Base-by-base conservation (phyloP, 257 asterid genomes). In the Marsdenia floribunda region DNA sequence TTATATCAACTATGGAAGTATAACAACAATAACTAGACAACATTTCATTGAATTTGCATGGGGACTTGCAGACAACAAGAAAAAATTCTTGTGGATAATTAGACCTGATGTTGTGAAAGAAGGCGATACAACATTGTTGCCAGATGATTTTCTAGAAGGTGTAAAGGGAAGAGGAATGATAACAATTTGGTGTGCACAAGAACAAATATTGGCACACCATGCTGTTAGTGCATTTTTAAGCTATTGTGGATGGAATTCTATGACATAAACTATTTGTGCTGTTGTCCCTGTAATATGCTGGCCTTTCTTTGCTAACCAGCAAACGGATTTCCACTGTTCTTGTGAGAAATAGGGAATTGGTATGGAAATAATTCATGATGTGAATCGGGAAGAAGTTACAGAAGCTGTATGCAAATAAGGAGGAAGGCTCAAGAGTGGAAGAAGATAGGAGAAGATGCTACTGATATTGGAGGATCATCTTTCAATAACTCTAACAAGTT, bases 181-280 rank as follows among this genome's bases (percentile, higher is more conserved):
- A 24, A 77, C 80, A n/a, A 81, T 76, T 16, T 88, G 90, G 89
- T 82, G 89, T 29, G 83, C 79, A 5, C 90, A 88, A 58, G 90
- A 84, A 16, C 55, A 68, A 46, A 90, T 86, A 12, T 42, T 86
- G 65, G 42, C 72, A 19, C 90, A 86, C 60, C 38, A 68, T 22
- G 77, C 87, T 0, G 81, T 86, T 4, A 90, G 86, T 0, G 87
- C 79, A 0, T 86, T 86, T 40, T 53, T 86, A 77, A 80, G 88
- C 5, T 91, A 87, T 9, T 87, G 87, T 35, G 88, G 93, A 12
- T 88, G 91, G 91, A 88, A 88, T 13, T 88, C 91, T 0, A 82
- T 19, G 44, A 2, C 71, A 40, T 90, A 85, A 68, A 77, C 77
- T 10, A 69, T 88, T 11, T 80, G 81, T 1, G 76, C 71, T 0